Evolutionary conservation across 306 rosid species (phyloP), one percentile per base, ranked within the genome.

Genomic region (Pyrus pyrifolia): DNA sequence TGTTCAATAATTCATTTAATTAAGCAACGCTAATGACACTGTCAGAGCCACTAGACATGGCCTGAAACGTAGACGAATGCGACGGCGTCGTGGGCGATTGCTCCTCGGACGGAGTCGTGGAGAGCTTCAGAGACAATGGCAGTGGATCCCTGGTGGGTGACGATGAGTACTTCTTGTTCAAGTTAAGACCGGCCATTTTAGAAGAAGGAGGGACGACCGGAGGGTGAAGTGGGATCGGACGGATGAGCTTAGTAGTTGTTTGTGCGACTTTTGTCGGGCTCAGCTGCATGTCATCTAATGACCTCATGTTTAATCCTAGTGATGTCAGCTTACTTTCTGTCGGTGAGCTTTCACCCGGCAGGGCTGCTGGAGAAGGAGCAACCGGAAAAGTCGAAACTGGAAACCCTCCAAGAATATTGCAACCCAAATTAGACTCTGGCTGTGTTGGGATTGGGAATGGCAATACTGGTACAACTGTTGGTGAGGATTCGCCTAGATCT

Each of bases 21-120:
- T 44, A 94, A 72, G 97, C 97, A 79, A 94, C 98, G 53, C 89
- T 90, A 12, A 94, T 89, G 62, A 91, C 89, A 68, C 86, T 81
- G 74, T 94, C 97, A 15, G 60, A 27, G 30, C 93, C 94, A 49
- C 88, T 82, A 3, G 97, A 71, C 84, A 89, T 83, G 46, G 81
- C 61, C 79, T 86, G 89, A 67, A 90, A 91, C 75, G 87, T 52
- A 1, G 95, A 79, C 8, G 93, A 33, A 21, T 86, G 94, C 63
- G 73, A 70, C 75, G 83, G 60, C 44, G 63, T 72, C n/a, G 44
- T 22, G 69, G 89, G 49, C 0, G 96, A 82, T 66, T 70, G 81
- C n/a, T 85, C 89, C 5, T 73, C 79, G 1, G 91, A 70, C 2
- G 85, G 61, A 11, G 83, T 17, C 18, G 84, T 52, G 2, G 87